Conservation (phyloP, 495 filamentous ascomycete species). For the Hypoxylon rickii region DNA sequence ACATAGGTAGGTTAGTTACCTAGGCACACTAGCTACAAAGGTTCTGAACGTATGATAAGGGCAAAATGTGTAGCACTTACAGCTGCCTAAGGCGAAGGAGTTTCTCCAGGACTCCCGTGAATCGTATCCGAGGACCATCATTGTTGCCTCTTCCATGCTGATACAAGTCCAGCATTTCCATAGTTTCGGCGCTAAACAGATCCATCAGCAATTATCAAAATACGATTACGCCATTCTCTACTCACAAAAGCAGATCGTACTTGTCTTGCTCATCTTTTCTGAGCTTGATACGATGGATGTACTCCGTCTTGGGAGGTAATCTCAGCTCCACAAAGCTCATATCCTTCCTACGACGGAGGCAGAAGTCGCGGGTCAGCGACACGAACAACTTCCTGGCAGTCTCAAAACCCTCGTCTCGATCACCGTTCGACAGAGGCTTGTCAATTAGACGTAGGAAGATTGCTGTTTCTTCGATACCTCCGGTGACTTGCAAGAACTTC, state of each 20-base stretch:
- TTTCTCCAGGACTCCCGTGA: conserved; percentile 71
- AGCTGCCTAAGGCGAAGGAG: conserved; percentile 84
- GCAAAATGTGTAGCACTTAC: conserved; percentile 17
- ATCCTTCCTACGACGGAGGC: conserved; percentile 81
- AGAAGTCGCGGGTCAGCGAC: conserved; percentile 79
- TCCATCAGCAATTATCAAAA: conserved; percentile 26
- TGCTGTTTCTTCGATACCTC: conserved; percentile 73
- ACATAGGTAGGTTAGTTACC: conserved; percentile 16
- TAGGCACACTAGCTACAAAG: not conserved
- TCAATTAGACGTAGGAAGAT: conserved; percentile 79
- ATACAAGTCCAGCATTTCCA: conserved; percentile 68
- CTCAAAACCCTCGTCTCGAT: conserved; percentile 46
- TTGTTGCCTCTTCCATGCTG: conserved; percentile 45
- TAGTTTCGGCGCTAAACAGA: conserved; percentile 65
- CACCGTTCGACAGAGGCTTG: conserved; percentile 66
- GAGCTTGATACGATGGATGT: conserved; percentile 78
- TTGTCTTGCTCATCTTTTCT: conserved; percentile 74
- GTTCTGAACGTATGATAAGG: not conserved
- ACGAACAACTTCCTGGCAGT: conserved; percentile 67
- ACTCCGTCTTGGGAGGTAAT: conserved; percentile 78
- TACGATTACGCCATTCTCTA: conserved; percentile 31
- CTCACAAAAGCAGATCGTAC: conserved; percentile 75
- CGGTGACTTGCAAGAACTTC: conserved; percentile 76
- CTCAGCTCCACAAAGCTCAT: conserved; percentile 88
- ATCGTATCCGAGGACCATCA: conserved; percentile 55